Evolutionary conservation across 2,329 filamentous ascomycete species (phyloP), one percentile per base, ranked within the genome.

Genomic region (Diaporthe vexans): DNA sequence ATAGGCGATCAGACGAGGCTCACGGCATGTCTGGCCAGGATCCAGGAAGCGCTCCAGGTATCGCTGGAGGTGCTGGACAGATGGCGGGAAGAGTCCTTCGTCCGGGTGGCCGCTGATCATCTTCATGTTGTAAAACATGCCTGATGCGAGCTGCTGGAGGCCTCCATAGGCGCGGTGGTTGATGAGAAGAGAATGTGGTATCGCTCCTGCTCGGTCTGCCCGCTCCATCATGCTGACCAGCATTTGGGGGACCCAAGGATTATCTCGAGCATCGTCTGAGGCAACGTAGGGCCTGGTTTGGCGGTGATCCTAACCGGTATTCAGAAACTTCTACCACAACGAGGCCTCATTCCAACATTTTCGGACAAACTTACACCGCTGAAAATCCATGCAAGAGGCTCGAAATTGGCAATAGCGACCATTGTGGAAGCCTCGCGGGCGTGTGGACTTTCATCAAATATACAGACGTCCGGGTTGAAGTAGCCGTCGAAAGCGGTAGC

Each of bases 401-500:
- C 80, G 61, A 84, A 87, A 37, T 82, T 84, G 0, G 85, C 85
- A 26, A 88, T 78, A 0, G 86, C 81, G 1, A 88, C 86, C 24
- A 88, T 77, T 0, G 84, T 84, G 0, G 86, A 86, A 0, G 87
- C 78, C 76, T 88, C 86, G 21, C 86, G 79, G 0, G 85, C 85
- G 58, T 88, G 86, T 0, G 85, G 84, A 0, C 85, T 84, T 81
- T 97, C 94, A 57, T 95, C 95, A 80, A 97, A 95, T 0, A 97
- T 4, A 29, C 2, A 91, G 76, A 97, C 92, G 78, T 97, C 94
- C 0, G 95, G 94, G 76, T 93, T 92, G 43, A 95, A 94, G 9
- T 95, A 79, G 2, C 79, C 81, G 0, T 81, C 77, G 46, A 87
- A 85, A 0, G 78, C 77, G 0, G 82, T 82, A 5, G 80, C 82